These are phyloP conservation scores for Lactarius hatsudake DNA, from an alignment of 768 basidiomycete species.

Conservation along the genomic window DNA sequence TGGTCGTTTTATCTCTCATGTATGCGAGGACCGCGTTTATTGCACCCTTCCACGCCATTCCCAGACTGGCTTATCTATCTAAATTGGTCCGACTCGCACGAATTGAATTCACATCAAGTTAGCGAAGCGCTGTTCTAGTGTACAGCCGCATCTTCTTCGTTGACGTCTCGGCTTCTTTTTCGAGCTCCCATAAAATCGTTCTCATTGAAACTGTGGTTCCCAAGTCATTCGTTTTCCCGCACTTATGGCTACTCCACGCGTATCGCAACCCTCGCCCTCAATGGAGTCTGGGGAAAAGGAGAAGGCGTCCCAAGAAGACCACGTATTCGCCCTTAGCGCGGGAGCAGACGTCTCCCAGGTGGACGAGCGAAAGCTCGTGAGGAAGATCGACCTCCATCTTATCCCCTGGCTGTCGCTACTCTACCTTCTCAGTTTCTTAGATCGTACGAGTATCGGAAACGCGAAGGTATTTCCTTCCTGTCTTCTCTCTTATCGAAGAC, in stretches of 20 bases:
- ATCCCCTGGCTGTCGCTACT: constrained; percentile 72
- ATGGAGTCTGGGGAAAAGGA: neutral
- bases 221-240: neutral
- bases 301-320: constrained; percentile 25
- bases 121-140: neutral
- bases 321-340: constrained; percentile 36
- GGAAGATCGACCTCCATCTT: constrained; percentile 67
- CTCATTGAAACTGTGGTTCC: neutral
- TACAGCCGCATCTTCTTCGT: neutral
- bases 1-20: neutral
- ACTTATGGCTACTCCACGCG: neutral
- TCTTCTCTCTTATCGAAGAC: neutral
- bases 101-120: neutral
- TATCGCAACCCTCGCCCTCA: neutral
- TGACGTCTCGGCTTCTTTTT: neutral
- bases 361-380: constrained; percentile 65
- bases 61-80: neutral
- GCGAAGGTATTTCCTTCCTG: constrained; percentile 35
- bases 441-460: constrained; percentile 55
- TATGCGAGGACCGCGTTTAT: neutral
- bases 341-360: constrained; percentile 57
- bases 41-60: neutral
- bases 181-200: neutral
- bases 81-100: neutral
- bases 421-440: constrained; percentile 72